Evolutionary conservation across 768 basidiomycete species (phyloP).

Genomic region (Pisolithus marmoratus): DNA sequence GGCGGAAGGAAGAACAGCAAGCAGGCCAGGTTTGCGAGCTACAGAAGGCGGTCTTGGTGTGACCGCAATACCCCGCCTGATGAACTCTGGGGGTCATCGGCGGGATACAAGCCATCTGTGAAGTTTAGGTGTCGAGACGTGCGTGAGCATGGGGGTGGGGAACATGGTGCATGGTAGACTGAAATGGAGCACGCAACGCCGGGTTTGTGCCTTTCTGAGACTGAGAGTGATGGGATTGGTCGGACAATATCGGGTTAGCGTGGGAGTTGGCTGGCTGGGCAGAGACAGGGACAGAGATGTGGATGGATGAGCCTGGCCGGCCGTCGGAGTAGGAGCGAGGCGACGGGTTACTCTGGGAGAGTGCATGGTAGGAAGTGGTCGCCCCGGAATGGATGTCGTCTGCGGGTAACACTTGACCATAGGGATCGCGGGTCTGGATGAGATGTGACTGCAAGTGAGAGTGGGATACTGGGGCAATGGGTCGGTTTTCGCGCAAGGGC

Average conservation of each 20-base stretch:
- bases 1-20: too few relatives aligned
- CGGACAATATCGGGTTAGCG: slow-evolving; percentile 10
- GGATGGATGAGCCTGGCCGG: slow-evolving; percentile 5
- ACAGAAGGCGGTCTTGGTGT: slow-evolving; percentile 39
- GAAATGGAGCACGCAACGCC: slow-evolving; percentile 54
- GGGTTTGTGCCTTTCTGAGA: slow-evolving; percentile 30
- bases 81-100: slow-evolving; percentile 21
- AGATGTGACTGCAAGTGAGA: slow-evolving; percentile 13
- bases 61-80: slow-evolving; percentile 33
- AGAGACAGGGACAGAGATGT: slow-evolving; percentile 14
- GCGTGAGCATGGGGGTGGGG: slow-evolving; percentile 77
- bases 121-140: slow-evolving; percentile 59
- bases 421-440: slow-evolving; percentile 9
- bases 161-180: slow-evolving; percentile 66
- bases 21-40: slow-evolving; percentile 10
- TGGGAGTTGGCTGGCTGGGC: slow-evolving; percentile 18
- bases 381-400: slow-evolving; percentile 8
- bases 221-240: slow-evolving; percentile 15
- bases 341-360: slow-evolving; percentile 21
- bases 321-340: slow-evolving; percentile 16
- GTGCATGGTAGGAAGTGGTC: slow-evolving; percentile 10
- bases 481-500: slow-evolving; percentile 6
- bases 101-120: slow-evolving; percentile 33
- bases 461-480: slow-evolving; percentile 3
- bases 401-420: slow-evolving; percentile 10